phyloP scores from a whole-genome alignment of 2,329 filamentous ascomycete species.

The Fusarium fujikuroi region DNA sequence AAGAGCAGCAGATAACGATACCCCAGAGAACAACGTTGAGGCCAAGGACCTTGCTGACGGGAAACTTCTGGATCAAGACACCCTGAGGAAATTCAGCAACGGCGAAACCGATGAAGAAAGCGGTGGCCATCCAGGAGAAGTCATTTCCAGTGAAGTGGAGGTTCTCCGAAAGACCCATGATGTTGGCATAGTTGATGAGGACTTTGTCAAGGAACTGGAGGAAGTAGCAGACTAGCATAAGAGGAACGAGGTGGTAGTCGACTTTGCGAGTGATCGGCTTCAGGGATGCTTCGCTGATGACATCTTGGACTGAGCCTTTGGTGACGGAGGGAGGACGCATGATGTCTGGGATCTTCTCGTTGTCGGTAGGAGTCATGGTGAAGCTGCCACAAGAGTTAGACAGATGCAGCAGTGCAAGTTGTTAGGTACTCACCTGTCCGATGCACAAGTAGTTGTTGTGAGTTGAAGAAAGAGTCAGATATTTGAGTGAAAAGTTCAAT shows the following conservation, averaged over 20 bases:
- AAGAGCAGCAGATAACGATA: constrained; percentile 4
- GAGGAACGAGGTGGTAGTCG: constrained; percentile 14
- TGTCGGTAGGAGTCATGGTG: neutral
- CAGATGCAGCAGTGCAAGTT: neutral
- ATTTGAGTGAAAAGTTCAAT: neutral
- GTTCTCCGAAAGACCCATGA: constrained; percentile 6
- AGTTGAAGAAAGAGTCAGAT: neutral
- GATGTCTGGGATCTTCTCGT: neutral
- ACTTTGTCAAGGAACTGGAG: constrained; percentile 16
- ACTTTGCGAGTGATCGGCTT: constrained; percentile 9
- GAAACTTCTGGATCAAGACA: constrained; percentile 4
- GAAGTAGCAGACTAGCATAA: constrained; percentile 10
- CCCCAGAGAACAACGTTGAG: constrained; percentile 16
- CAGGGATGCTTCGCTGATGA: neutral
- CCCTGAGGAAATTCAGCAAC: constrained; percentile 10
- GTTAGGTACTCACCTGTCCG: neutral
- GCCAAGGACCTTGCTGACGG: neutral
- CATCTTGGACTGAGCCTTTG: constrained; percentile 3
- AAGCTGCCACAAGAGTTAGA: neutral
- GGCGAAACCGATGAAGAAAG: constrained; percentile 7
- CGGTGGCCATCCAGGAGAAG: constrained; percentile 15
- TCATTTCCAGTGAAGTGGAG: constrained; percentile 11
- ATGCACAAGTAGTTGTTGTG: rapidly evolving
- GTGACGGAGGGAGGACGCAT: neutral
- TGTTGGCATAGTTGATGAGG: constrained; percentile 15